A percentile compares a stretch with the other conserved stretches of the same genome.
Conservation (phyloP, 108 stramenopile species). For the Poteriospumella lacustris region DNA sequence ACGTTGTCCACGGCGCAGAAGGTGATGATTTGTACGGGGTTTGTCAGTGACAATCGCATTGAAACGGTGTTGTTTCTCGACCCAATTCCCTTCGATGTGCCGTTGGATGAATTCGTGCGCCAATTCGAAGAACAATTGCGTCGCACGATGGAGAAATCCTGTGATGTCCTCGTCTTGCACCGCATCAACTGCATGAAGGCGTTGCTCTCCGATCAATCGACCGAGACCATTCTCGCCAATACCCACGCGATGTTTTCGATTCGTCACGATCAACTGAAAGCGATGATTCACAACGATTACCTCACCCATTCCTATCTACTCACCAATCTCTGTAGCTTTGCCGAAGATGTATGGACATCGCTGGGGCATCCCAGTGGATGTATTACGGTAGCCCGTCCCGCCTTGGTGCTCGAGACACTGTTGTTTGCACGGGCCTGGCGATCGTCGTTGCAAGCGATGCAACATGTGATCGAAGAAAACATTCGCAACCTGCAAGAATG, state of each 20-base stretch:
- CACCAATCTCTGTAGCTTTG: constrained; percentile 4
- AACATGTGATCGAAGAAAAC: background rate
- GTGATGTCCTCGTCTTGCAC: constrained; percentile 4
- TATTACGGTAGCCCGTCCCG: constrained; percentile 5
- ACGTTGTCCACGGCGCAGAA: background rate
- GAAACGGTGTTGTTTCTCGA: constrained; percentile 8
- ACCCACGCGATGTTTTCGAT: background rate
- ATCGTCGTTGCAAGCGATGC: background rate
- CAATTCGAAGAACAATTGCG: background rate
- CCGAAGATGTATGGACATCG: constrained; percentile 17
- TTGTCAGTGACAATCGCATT: background rate
- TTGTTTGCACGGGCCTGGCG: background rate
- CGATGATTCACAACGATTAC: too few relatives aligned
- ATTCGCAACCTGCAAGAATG: background rate
- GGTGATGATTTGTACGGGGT: background rate
- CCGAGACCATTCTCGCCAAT: background rate
- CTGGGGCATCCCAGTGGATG: constrained; percentile 12
- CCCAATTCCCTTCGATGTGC: background rate
- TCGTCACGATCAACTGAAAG: background rate
- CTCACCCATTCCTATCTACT: background rate
- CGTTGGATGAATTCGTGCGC: constrained; percentile 11
- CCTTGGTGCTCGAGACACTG: background rate
- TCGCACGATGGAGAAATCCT: background rate
- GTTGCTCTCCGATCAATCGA: background rate
- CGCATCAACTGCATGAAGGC: background rate